These are phyloP conservation scores for Lactarius sp. DNA, from an alignment of 768 basidiomycete species.

Conservation along the genomic window DNA sequence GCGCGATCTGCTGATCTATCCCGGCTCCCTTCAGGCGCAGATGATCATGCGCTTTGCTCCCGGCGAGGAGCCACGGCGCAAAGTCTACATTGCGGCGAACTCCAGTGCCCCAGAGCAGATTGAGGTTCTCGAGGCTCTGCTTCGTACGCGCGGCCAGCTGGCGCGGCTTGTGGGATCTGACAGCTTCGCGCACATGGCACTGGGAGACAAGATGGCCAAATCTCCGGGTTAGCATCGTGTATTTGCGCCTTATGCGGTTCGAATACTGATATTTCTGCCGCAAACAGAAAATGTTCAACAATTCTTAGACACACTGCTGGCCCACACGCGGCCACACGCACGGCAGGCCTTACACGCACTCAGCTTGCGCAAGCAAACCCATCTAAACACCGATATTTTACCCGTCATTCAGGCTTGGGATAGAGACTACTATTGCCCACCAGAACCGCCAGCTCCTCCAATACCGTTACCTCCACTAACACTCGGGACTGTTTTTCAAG, in stretches of 20 bases:
- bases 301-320: constrained; percentile 78
- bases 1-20: constrained; percentile 73
- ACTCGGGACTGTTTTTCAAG: constrained; percentile 87
- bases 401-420: constrained; percentile 93
- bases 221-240: constrained; percentile 59
- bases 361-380: constrained; percentile 67
- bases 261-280: not conserved
- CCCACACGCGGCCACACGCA: constrained; percentile 77
- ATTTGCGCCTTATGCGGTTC: constrained; percentile 6
- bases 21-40: constrained; percentile 84
- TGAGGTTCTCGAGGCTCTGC: constrained; percentile 65
- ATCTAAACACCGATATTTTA: constrained; percentile 51
- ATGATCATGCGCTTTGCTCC: constrained; percentile 91
- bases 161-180: constrained; percentile 79
- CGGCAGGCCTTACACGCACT: constrained; percentile 63
- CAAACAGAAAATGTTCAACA: constrained; percentile 75
- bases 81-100: constrained; percentile 80
- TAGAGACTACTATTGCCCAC: constrained; percentile 87
- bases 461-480: constrained; percentile 71
- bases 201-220: constrained; percentile 97
- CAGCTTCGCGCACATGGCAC: constrained; percentile 81
- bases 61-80: constrained; percentile 72
- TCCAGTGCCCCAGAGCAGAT: constrained; percentile 72
- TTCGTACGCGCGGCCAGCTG: constrained; percentile 74
- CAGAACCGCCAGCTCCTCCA: constrained; percentile 70